These are phyloP conservation scores for Dimargaris cristalligena DNA, from an alignment of 192 early-diverging fungal species.

Conservation along the genomic window DNA sequence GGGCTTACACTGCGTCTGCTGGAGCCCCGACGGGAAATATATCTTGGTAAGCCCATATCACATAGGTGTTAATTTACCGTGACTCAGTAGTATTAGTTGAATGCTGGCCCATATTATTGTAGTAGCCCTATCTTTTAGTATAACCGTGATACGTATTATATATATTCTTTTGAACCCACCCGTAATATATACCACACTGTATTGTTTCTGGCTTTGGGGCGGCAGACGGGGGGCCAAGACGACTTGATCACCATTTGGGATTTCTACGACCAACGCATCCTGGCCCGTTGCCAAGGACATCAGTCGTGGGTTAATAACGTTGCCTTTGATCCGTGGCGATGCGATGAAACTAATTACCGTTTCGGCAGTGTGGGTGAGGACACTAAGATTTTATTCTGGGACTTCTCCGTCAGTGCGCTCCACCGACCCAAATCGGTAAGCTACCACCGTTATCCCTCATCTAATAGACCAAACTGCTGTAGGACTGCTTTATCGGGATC, in stretches of 20 bases:
- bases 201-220: too few species aligned
- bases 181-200: too few species aligned
- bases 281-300: conserved; percentile 83
- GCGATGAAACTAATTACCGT: conserved; percentile 61
- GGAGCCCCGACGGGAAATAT: conserved; percentile 82
- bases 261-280: conserved; percentile 52
- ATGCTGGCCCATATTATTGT: too few species aligned
- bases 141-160: too few species aligned
- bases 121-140: too few species aligned
- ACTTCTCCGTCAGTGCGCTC: conserved; percentile 65
- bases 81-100: too few species aligned
- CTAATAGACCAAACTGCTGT: too few species aligned
- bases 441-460: too few species aligned
- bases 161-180: too few species aligned
- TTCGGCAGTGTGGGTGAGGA: conserved; percentile 88
- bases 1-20: conserved; percentile 67
- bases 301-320: conserved; percentile 75
- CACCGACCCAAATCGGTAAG: conserved; percentile 56
- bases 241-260: conserved; percentile 82
- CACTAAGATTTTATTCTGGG: conserved; percentile 75
- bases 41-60: conserved; percentile 40
- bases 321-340: conserved; percentile 68
- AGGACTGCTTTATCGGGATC: too few species aligned
- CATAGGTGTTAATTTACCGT: too few species aligned
- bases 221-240: conserved; percentile 83